phyloP scores from a whole-genome alignment of 179 eudicot genomes.

The Nepenthes alata region DNA sequence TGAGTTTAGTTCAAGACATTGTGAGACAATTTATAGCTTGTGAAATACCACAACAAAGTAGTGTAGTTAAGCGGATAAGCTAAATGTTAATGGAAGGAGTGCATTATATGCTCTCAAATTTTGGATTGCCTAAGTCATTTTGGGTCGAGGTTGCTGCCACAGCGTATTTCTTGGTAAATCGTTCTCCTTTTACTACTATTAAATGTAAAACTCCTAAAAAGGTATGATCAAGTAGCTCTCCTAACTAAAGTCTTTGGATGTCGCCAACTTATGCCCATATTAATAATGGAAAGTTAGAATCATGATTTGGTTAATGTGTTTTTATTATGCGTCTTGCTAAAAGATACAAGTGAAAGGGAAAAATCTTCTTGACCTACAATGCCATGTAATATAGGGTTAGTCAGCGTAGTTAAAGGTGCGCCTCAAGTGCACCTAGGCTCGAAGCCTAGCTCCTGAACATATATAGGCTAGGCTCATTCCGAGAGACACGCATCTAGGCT shows the following conservation, averaged over 20 bases:
- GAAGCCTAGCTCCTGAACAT: not conserved
- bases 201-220: slow-evolving; percentile 6
- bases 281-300: not conserved
- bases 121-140: not conserved
- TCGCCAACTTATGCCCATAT: slow-evolving; percentile 5
- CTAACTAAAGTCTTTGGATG: slow-evolving; percentile 7
- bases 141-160: slow-evolving; percentile 1
- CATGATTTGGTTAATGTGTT: not conserved
- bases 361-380: too few relatives aligned
- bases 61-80: slow-evolving; percentile 5
- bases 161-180: not conserved
- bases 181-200: not conserved
- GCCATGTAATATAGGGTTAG: too few relatives aligned
- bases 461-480: not conserved
- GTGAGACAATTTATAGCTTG: slow-evolving; percentile 2
- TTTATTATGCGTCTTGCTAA: not conserved
- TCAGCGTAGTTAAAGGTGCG: too few relatives aligned
- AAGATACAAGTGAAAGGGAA: too few relatives aligned
- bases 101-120: slow-evolving; percentile 3
- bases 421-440: too few relatives aligned
- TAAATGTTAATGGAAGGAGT: not conserved
- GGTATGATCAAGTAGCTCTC: slow-evolving; percentile 5
- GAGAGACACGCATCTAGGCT: not conserved
- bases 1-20: slow-evolving; percentile 14
- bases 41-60: slow-evolving; percentile 12